phyloP scores from a whole-genome alignment of 1,284 basidiomycete genomes.

The Pseudozyma hubeiensis region DNA sequence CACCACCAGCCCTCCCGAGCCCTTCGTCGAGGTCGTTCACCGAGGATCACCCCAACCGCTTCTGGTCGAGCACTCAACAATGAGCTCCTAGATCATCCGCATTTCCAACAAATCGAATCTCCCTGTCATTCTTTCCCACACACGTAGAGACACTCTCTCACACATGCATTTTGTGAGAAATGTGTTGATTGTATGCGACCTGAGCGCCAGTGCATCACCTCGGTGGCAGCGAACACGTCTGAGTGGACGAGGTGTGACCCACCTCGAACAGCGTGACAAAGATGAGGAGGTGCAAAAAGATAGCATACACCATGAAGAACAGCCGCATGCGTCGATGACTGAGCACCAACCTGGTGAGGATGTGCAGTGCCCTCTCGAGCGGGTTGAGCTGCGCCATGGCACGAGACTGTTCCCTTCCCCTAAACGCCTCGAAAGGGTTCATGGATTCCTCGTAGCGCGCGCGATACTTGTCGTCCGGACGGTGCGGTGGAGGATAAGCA shows the following conservation, averaged over 20 bases:
- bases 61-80: conserved; percentile 11
- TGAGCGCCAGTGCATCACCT: not conserved
- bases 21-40: conserved; percentile 1
- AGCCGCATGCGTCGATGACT: conserved; percentile 79
- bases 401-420: conserved; percentile 89
- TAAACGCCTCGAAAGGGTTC: conserved; percentile 97
- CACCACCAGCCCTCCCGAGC: not conserved
- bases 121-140: not conserved
- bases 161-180: not conserved
- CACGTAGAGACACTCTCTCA: not conserved
- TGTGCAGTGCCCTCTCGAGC: conserved; percentile 86
- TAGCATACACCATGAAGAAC: conserved; percentile 84
- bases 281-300: conserved; percentile 81
- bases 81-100: not conserved
- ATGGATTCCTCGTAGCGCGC: conserved; percentile 93
- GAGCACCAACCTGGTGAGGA: conserved; percentile 84
- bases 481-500: conserved; percentile 23
- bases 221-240: conserved; percentile 35
- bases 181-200: no score
- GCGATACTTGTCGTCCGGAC: conserved; percentile 81
- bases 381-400: conserved; percentile 92
- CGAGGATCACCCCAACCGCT: conserved; percentile 9
- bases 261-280: conserved; percentile 74
- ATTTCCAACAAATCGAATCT: not conserved
- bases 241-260: conserved; percentile 23